Evolutionary conservation across 75 land plant genomes (phyloP), one percentile per base, ranked within the genome.

Genomic region (Ceratopteris richardii): DNA sequence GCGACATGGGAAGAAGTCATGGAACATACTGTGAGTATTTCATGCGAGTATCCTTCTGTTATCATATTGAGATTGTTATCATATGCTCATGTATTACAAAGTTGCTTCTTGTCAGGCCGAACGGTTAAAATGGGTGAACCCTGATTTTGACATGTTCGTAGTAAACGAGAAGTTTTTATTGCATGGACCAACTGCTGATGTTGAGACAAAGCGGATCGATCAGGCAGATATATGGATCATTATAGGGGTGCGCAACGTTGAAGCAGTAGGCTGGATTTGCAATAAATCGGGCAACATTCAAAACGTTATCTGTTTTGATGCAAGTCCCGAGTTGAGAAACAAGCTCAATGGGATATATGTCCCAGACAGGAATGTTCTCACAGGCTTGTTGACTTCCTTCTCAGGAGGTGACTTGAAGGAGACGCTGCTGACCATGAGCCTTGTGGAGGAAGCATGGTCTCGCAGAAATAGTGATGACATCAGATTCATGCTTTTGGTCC

Each of bases 371-470:
- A 71, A 21, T 50, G 44, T 71, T 10, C 46, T 85, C 44, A 68
- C 56, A 31, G 73, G 67, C 37, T 10, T 74, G 18, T 25, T 30
- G 2, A 41, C 58, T 29, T 18, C 58, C 11, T 25, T 60, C 17
- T 69, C 71, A 44, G 57, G 62, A 27, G 61, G 60, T 9, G 57
- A 77, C 58, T 13, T 36, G 13, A 67, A 63, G 25, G 77, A 81
- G 61, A 73, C 78, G 0, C 36, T 43, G 20, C 84, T 84, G 62
- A 75, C 80, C n/a, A 57, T 79, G 17, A 61, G 39, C 25, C 65
- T 85, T 29, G 79, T 93, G 28, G 63, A 70, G 1, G 86, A 93
- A 65, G 90, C 98, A 53, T 93, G 98, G 98, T 75, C 55, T 16
- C 76, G 98, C 0, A 56, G 67, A 52, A 93, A 81, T 60, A 68